Evolutionary conservation across 73 alveolate genomes (phyloP).

Genomic region (Symbiodinium pilosum): DNA sequence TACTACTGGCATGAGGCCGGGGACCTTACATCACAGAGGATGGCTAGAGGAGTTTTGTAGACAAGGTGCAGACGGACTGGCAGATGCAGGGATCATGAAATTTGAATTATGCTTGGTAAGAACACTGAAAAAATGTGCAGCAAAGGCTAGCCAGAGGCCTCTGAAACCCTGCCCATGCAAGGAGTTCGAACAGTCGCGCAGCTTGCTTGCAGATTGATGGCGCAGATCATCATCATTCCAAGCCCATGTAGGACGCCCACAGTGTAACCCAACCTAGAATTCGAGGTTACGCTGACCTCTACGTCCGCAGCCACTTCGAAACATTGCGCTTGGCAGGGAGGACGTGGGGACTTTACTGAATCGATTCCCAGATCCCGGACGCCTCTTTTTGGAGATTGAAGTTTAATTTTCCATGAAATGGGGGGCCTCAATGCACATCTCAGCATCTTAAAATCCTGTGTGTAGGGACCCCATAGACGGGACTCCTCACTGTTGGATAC

Average conservation of each 20-base stretch:
- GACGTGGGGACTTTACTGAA: too few species aligned
- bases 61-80: neutral
- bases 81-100: neutral
- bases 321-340: conserved; percentile 38
- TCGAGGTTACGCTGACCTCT: conserved; percentile 25
- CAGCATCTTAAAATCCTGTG: too few species aligned
- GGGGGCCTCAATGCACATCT: too few species aligned
- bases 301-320: conserved; percentile 26
- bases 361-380: too few species aligned
- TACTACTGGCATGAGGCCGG: conserved; percentile 76
- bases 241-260: neutral
- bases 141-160: too few species aligned
- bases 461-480: too few species aligned
- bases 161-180: neutral
- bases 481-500: too few species aligned
- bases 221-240: neutral
- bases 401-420: too few species aligned
- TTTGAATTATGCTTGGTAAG: too few species aligned
- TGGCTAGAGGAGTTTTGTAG: neutral
- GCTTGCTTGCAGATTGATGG: neutral
- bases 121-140: too few species aligned
- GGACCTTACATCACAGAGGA: neutral
- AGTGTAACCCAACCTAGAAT: too few species aligned
- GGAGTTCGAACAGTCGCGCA: conserved; percentile 76
- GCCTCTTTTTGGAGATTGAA: too few species aligned